phyloP scores from a whole-genome alignment of 2,329 filamentous ascomycete genomes.

The Hymenoscyphus linearis region DNA sequence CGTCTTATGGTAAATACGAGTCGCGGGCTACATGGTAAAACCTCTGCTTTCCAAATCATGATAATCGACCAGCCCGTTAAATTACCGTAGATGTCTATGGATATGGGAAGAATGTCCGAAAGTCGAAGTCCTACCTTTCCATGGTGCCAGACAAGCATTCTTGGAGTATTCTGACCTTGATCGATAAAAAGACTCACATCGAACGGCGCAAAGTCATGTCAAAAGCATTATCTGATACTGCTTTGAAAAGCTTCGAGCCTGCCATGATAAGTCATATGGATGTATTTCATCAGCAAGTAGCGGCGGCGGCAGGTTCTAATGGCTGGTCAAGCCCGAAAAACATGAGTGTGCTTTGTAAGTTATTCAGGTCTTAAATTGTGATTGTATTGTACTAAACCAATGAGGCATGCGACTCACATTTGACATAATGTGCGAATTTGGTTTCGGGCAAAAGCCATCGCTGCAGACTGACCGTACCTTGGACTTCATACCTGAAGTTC shows the following conservation, averaged over 20 bases:
- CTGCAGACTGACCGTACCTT: slow-evolving; percentile 11
- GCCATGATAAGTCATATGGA: neutral
- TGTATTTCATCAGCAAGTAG: neutral
- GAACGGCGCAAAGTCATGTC: too few species aligned
- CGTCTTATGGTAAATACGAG: slow-evolving; percentile 5
- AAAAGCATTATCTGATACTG: slow-evolving; percentile 16
- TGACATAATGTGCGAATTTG: slow-evolving; percentile 25
- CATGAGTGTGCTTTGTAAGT: neutral
- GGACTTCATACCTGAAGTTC: slow-evolving; percentile 16
- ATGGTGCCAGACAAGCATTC: too few species aligned
- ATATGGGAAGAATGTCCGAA: too few species aligned
- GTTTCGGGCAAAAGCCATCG: slow-evolving; percentile 13
- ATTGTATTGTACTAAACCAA: neutral
- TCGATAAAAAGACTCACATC: too few species aligned
- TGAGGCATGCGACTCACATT: slow-evolving; percentile 21
- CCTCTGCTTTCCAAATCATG: neutral
- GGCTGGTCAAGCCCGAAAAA: neutral
- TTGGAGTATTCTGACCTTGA: too few species aligned
- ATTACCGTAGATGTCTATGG: neutral
- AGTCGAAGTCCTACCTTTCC: too few species aligned
- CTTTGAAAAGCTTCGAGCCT: neutral
- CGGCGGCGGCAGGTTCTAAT: neutral
- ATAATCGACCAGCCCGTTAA: slow-evolving; percentile 3
- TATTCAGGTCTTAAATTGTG: neutral
- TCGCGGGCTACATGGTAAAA: neutral